A percentile compares a stretch with the other conserved stretches of the same genome.
Conservation (phyloP, 768 basidiomycete genomes). For the Mycena olivaceomarginata region DNA sequence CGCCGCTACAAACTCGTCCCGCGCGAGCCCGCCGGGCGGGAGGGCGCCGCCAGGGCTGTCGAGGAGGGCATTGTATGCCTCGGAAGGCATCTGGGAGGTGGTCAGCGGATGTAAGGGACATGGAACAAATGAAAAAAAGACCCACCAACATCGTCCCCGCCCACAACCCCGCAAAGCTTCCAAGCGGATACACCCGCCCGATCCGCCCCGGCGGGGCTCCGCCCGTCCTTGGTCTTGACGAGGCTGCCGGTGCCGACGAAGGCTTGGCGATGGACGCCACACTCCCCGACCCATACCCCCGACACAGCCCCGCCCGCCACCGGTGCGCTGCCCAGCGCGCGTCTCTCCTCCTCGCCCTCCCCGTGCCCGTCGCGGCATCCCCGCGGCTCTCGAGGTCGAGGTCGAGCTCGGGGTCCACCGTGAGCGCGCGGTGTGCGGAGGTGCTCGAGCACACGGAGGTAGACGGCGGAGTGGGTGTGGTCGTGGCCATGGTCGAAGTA, state of each 20-base stretch:
- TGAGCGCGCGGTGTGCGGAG: not conserved
- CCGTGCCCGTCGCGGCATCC: not conserved
- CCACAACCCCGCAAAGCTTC: slow-evolving; percentile 67
- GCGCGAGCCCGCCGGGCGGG: slow-evolving; percentile 43
- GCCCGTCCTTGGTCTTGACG: not conserved
- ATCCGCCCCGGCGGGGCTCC: slow-evolving; percentile 20
- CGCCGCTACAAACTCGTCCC: slow-evolving; percentile 51
- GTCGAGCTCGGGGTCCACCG: not conserved
- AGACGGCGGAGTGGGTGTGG: not conserved
- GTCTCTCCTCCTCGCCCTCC: not conserved
- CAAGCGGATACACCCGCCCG: slow-evolving; percentile 59
- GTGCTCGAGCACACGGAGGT: not conserved
- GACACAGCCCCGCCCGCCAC: not conserved
- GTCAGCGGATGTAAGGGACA: no score
- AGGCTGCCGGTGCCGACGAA: no score
- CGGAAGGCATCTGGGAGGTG: slow-evolving; percentile 46
- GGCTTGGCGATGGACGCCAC: no score
- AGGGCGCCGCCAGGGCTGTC: slow-evolving; percentile 37
- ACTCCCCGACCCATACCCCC: not conserved
- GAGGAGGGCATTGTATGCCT: slow-evolving; percentile 52
- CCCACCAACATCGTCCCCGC: slow-evolving; percentile 54
- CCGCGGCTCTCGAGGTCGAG: not conserved
- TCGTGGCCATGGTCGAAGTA: no score
- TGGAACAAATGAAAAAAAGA: not conserved
- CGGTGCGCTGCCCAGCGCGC: not conserved